Percentiles rank a stretch among this genome's conserved stretches.
These are phyloP conservation scores for Narthecium ossifragum DNA, from an alignment of 106 monocot species.

Conservation along the genomic window DNA sequence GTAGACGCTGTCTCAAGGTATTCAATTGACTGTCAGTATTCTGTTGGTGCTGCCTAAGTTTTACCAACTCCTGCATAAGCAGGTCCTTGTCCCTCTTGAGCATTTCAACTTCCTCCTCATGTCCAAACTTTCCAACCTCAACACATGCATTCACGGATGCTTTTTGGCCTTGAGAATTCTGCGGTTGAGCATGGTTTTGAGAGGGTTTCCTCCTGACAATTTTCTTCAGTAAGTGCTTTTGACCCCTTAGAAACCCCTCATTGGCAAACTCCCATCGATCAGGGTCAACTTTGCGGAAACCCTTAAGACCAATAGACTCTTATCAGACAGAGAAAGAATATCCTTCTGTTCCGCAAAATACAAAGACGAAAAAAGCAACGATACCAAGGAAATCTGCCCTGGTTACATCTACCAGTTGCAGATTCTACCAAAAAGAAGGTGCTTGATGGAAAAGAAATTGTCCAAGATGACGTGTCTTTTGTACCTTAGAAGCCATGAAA, in stretches of 20 bases:
- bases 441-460: too few species aligned
- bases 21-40: constrained; percentile 29
- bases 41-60: constrained; percentile 56
- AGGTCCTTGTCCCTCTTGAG: constrained; percentile 64
- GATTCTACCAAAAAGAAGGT: too few species aligned
- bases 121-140: constrained; percentile 60
- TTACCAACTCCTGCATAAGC: constrained; percentile 60
- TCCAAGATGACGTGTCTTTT: too few species aligned
- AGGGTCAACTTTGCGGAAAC: constrained; percentile 35
- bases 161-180: constrained; percentile 6
- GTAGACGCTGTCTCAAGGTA: constrained; percentile 25
- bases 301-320: too few species aligned
- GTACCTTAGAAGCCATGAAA: too few species aligned
- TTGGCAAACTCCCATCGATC: constrained; percentile 49
- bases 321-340: too few species aligned
- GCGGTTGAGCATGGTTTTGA: constrained; percentile 12
- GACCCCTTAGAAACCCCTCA: constrained; percentile 33
- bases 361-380: too few species aligned
- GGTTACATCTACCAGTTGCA: too few species aligned
- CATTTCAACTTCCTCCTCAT: constrained; percentile 47
- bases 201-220: constrained; percentile 36
- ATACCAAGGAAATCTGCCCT: too few species aligned
- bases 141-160: constrained; percentile 32
- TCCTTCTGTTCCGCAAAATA: too few species aligned
- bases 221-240: constrained; percentile 30